Evolutionary conservation across 139 green algal species (phyloP), one percentile per base, ranked within the genome.

Genomic region (Tetraselmis chui): DNA sequence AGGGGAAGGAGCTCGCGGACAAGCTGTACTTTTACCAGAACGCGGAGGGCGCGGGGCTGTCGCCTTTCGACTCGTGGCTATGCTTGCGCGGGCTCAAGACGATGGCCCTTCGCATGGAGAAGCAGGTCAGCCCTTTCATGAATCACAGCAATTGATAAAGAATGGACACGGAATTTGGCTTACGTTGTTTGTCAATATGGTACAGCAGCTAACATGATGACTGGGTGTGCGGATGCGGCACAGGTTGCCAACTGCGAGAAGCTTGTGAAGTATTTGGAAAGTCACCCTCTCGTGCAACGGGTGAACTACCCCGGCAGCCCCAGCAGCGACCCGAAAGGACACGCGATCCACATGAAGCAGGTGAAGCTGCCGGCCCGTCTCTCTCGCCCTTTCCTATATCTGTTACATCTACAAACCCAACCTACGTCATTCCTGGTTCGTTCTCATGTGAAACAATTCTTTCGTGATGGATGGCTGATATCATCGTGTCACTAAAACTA

Each of bases 41-140:
- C 83, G 95, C 96, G 0, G 95, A 98, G 84, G 96, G 96, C 2
- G 88, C 89, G 0, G 90, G 84, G 1, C 91, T 99, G 75, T 91
- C 89, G 0, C 97, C 97, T 24, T 97, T 98, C 82, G 97, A 99
- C 83, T 98, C 94, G 90, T 99, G 97, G 97, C 92, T 99, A 59
- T 88, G 89, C 2, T 83, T 98, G 58, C 89, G 97, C 0, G 97
- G 97, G 29, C 85, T 99, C 18, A 98, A 98, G 85, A 99, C 97
- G 76, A 98, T 99, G 96, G 84, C 90, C 0, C 87, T 99, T 80
- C 92, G 97, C 59, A 96, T 99, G 92, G 93, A 98, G 88, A 84
- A 86, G 28, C 92, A 96, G 83, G 78, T 83, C 45, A 79, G 88
- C 11, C 45, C n/a, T n/a, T n/a, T n/a, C n/a, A n/a, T n/a, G n/a